Conservation (phyloP, 1,139 yeast genomes). For the Taiozyma sp. region DNA sequence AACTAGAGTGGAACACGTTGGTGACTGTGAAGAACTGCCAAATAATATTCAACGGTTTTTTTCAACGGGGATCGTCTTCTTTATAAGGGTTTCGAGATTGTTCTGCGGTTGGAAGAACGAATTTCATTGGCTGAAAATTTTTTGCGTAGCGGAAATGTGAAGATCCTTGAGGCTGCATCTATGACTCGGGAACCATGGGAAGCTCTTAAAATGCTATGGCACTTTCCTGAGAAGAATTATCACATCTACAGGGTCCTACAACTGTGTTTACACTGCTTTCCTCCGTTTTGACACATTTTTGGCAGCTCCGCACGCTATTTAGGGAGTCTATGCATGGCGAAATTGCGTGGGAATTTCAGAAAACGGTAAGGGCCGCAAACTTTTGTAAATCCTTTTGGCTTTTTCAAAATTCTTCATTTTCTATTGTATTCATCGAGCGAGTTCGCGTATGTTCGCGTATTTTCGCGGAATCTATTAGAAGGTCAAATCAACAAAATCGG, state of each 20-base stretch:
- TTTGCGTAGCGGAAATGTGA: slow-evolving; percentile 1
- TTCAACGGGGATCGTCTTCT: not conserved
- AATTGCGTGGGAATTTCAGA: slow-evolving; percentile 10
- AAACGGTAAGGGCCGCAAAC: not conserved
- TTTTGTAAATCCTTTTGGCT: not conserved
- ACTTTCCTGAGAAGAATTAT: not conserved
- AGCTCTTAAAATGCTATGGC: not conserved
- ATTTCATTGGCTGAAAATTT: slow-evolving; percentile 5
- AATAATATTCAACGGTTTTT: not conserved
- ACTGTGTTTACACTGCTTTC: not conserved
- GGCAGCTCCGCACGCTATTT: not conserved
- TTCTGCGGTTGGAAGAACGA: not conserved
- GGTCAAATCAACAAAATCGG: not conserved
- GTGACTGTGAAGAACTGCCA: not conserved
- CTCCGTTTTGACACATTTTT: slow-evolving; percentile 4
- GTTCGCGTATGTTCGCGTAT: not conserved
- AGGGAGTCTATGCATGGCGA: slow-evolving; percentile 5
- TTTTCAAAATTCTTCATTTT: not conserved
- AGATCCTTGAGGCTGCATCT: not conserved
- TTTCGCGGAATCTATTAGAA: not conserved
- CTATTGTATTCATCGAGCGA: not conserved
- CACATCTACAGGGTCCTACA: not conserved
- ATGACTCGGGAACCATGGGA: not conserved
- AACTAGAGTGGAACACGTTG: not conserved
- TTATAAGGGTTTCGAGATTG: not conserved